These are phyloP conservation scores for Floccularia luteovirens DNA, from an alignment of 768 basidiomycete species.

Conservation along the genomic window DNA sequence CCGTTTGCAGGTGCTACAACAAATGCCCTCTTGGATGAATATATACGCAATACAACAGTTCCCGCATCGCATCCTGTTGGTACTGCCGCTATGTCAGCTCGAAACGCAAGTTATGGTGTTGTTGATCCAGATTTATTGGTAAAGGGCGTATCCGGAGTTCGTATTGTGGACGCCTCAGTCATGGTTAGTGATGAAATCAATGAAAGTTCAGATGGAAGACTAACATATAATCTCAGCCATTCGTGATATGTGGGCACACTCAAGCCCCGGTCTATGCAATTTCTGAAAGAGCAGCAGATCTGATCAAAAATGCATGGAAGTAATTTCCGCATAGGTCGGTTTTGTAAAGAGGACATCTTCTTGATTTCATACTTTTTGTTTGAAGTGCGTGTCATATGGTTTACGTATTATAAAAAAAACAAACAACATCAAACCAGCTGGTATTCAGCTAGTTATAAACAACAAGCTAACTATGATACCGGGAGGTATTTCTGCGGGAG, in stretches of 20 bases:
- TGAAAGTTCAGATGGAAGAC: background rate
- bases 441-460: no score
- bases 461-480: no score
- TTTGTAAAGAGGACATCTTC: no score
- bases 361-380: no score
- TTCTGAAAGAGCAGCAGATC: conserved; percentile 8
- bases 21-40: conserved; percentile 13
- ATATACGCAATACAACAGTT: conserved; percentile 7
- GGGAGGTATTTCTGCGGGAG: no score
- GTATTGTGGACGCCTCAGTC: conserved; percentile 3
- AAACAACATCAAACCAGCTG: no score
- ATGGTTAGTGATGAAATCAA: conserved; percentile 1
- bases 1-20: conserved; percentile 14
- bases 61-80: conserved; percentile 17
- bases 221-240: conserved; percentile 8
- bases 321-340: no score
- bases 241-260: conserved; percentile 5
- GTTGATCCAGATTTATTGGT: conserved; percentile 22
- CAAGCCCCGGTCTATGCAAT: conserved; percentile 10
- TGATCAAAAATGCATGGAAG: conserved; percentile 8
- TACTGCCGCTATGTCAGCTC: conserved; percentile 20
- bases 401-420: no score
- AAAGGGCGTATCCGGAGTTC: conserved; percentile 20
- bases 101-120: conserved; percentile 17
- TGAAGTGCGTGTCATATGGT: no score